Evolutionary conservation across 148 eudicot species (phyloP).

Genomic region (Dianthus caryophyllus): DNA sequence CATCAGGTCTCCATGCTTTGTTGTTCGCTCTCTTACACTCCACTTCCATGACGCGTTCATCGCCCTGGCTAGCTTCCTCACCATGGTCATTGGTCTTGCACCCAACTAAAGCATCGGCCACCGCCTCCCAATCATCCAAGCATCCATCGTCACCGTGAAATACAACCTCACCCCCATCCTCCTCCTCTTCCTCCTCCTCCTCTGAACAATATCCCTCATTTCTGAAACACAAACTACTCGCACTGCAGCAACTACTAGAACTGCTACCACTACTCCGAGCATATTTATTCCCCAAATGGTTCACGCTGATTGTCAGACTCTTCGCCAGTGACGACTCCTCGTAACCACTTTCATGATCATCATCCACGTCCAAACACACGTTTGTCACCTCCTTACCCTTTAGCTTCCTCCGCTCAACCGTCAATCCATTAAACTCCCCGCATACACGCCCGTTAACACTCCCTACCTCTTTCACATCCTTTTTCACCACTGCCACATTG

Average conservation of each 20-base stretch:
- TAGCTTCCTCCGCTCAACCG: slow-evolving; percentile 16
- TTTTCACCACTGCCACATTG: slow-evolving; percentile 43
- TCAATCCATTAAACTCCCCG: slow-evolving; percentile 13
- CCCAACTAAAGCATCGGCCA: slow-evolving; percentile 75
- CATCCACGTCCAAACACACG: slow-evolving; percentile 35
- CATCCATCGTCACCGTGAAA: slow-evolving; percentile 49
- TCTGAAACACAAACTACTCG: slow-evolving; percentile 38
- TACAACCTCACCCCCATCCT: slow-evolving; percentile 47
- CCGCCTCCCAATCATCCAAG: slow-evolving; percentile 93
- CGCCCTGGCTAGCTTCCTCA: slow-evolving; percentile 12
- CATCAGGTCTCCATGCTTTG: slow-evolving; percentile 83
- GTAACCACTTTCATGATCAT: slow-evolving; percentile 50
- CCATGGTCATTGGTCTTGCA: slow-evolving; percentile 37
- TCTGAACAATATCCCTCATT: slow-evolving; percentile 55
- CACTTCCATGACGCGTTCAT: slow-evolving; percentile 18
- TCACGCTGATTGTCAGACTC: slow-evolving; percentile 57
- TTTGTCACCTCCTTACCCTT: slow-evolving; percentile 33
- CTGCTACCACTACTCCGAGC: slow-evolving; percentile 50
- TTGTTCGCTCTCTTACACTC: slow-evolving; percentile 26
- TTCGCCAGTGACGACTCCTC: slow-evolving; percentile 53
- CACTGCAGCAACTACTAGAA: slow-evolving; percentile 38
- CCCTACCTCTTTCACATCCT: slow-evolving; percentile 42
- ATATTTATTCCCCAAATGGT: slow-evolving; percentile 29
- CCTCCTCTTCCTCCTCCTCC: slow-evolving; percentile 58
- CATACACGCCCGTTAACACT: slow-evolving; percentile 21